Conservation (phyloP, 345 rosid genomes). For the Lenwebbia sp. region DNA sequence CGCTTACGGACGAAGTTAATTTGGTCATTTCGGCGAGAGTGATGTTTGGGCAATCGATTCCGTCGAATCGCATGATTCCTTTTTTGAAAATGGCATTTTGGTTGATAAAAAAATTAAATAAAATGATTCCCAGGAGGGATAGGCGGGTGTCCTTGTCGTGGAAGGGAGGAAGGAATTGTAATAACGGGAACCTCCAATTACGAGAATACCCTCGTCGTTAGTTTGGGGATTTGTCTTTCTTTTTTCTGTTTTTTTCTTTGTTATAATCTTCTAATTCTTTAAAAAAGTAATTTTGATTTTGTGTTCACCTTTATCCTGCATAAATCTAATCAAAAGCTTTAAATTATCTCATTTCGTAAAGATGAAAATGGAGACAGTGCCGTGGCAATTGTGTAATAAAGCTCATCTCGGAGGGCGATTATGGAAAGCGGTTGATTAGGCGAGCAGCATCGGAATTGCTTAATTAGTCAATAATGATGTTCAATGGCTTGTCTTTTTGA, state of each 20-base stretch:
- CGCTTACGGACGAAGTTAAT: neutral
- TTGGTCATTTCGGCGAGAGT: neutral
- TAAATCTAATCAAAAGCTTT: neutral
- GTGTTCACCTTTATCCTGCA: neutral
- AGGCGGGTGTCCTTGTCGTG: neutral
- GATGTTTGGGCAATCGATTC: neutral
- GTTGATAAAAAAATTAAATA: neutral
- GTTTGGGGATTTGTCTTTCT: neutral
- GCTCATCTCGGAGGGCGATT: neutral
- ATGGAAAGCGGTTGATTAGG: neutral
- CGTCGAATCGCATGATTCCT: neutral
- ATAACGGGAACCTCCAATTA: neutral
- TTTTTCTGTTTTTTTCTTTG: accelerated
- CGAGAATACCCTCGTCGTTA: neutral
- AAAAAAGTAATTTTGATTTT: neutral
- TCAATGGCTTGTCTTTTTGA: neutral
- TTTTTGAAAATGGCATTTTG: neutral
- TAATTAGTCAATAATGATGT: constrained; percentile 3
- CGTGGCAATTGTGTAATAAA: neutral
- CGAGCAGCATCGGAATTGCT: neutral
- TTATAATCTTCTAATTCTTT: neutral
- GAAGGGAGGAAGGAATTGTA: neutral
- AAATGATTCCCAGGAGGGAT: neutral
- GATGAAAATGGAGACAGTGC: neutral
- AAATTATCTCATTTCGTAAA: neutral